Conservation (phyloP, 1,139 yeast genomes). For the Debaryomyces sp. region DNA sequence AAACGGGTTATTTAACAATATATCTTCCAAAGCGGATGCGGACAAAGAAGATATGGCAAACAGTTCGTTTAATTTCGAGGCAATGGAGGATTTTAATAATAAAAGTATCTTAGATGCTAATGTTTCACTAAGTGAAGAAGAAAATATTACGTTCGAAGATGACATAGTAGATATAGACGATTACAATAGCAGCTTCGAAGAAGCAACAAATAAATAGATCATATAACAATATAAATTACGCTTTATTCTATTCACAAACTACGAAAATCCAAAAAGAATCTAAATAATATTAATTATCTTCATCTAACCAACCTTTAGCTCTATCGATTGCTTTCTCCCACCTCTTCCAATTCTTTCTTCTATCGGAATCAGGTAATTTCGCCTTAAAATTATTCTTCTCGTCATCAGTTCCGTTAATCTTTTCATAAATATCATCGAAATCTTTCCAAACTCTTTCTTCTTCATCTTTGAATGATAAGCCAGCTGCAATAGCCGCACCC, state of each 20-base stretch:
- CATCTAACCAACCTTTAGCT: constrained; percentile 75
- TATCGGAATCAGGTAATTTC: constrained; percentile 56
- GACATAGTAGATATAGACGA: constrained; percentile 29
- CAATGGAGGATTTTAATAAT: constrained; percentile 10
- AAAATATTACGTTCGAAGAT: constrained; percentile 12
- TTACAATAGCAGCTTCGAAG: constrained; percentile 20
- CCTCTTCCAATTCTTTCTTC: constrained; percentile 67
- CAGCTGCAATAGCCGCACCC: constrained; percentile 97
- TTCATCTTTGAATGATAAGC: constrained; percentile 63
- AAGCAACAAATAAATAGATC: constrained; percentile 1
- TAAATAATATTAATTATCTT: constrained; percentile 23
- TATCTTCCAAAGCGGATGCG: constrained; percentile 17
- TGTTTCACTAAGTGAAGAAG: constrained; percentile 12
- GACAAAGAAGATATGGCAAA: constrained; percentile 20
- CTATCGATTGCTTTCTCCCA: constrained; percentile 86
- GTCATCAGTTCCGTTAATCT: constrained; percentile 36
- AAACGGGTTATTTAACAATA: constrained; percentile 18
- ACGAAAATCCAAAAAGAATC: neutral
- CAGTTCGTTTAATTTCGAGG: constrained; percentile 31
- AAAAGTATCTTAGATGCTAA: constrained; percentile 6
- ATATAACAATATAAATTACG: constrained; percentile 10
- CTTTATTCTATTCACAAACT: neutral
- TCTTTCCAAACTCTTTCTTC: constrained; percentile 74
- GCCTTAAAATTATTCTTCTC: constrained; percentile 56
- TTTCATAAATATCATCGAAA: constrained; percentile 60